A percentile compares a stretch with the other conserved stretches of the same genome.
These are phyloP conservation scores for Centella asiatica DNA, from an alignment of 129 eudicot species.

Conservation along the genomic window DNA sequence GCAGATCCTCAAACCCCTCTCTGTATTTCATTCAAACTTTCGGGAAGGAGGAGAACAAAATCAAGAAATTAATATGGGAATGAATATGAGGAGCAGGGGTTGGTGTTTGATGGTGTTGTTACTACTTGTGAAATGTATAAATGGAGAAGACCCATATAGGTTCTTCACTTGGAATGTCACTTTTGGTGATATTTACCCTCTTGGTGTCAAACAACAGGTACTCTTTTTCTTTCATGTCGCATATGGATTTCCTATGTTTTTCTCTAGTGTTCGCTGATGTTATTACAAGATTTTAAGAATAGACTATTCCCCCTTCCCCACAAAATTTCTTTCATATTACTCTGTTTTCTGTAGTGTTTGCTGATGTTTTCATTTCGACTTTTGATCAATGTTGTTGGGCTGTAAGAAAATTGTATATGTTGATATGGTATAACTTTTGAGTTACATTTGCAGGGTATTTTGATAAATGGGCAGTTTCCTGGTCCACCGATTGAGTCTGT, in stretches of 20 bases:
- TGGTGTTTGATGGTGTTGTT: constrained; percentile 21
- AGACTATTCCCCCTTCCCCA: no score
- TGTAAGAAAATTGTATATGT: not conserved
- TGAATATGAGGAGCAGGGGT: constrained; percentile 15
- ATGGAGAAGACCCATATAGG: constrained; percentile 50
- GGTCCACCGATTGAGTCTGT: constrained; percentile 50
- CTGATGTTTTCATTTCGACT: no score
- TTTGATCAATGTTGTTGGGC: no score
- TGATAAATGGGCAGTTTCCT: constrained; percentile 66
- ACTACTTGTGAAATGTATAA: constrained; percentile 4
- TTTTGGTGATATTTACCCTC: constrained; percentile 66
- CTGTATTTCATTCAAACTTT: not conserved
- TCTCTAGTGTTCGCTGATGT: no score
- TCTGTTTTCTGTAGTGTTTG: no score
- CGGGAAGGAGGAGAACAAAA: not conserved
- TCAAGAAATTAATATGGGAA: constrained; percentile 8
- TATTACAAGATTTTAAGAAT: no score
- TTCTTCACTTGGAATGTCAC: constrained; percentile 63
- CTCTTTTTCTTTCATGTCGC: not conserved
- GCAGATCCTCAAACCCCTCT: not conserved
- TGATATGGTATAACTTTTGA: not conserved
- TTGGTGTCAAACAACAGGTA: constrained; percentile 63
- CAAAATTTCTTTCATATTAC: no score
- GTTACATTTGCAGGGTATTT: constrained; percentile 40
- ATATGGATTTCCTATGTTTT: no score